Conservation (phyloP, 2,329 filamentous ascomycete species). For the Aspergillus fischeri region DNA sequence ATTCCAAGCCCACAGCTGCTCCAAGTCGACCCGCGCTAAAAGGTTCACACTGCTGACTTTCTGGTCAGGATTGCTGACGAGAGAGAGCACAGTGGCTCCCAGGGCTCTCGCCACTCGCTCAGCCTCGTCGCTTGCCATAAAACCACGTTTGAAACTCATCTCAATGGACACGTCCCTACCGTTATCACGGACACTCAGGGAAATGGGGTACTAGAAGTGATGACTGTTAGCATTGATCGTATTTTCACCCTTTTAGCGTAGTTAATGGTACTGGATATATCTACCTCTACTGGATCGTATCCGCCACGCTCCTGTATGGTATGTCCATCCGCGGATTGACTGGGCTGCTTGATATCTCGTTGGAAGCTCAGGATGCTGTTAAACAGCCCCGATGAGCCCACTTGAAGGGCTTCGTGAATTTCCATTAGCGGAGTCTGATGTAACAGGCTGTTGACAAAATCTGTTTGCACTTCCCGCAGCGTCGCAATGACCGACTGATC, state of each 20-base stretch:
- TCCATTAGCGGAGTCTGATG: conserved; percentile 3
- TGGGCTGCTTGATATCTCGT: not conserved
- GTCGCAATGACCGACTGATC: not conserved
- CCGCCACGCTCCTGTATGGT: not conserved
- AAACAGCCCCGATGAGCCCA: conserved; percentile 6
- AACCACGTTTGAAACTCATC: too few species aligned
- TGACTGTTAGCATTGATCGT: too few species aligned
- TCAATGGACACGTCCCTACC: too few species aligned
- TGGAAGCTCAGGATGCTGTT: conserved; percentile 8
- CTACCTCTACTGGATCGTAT: not conserved
- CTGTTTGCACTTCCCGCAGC: conserved; percentile 1
- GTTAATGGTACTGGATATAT: not conserved
- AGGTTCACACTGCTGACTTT: too few species aligned
- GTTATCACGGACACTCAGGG: too few species aligned
- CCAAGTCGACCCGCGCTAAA: not conserved
- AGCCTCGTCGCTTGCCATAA: too few species aligned
- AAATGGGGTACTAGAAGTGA: too few species aligned
- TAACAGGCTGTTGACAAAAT: conserved; percentile 4
- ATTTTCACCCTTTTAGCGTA: too few species aligned
- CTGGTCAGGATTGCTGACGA: too few species aligned
- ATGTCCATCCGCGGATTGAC: not conserved
- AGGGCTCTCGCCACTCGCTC: too few species aligned
- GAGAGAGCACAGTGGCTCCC: too few species aligned
- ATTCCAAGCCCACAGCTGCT: not conserved
- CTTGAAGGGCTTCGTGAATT: not conserved